Base-by-base conservation (phyloP, 352 stramenopile species). In the Thalassiosira hispida region DNA sequence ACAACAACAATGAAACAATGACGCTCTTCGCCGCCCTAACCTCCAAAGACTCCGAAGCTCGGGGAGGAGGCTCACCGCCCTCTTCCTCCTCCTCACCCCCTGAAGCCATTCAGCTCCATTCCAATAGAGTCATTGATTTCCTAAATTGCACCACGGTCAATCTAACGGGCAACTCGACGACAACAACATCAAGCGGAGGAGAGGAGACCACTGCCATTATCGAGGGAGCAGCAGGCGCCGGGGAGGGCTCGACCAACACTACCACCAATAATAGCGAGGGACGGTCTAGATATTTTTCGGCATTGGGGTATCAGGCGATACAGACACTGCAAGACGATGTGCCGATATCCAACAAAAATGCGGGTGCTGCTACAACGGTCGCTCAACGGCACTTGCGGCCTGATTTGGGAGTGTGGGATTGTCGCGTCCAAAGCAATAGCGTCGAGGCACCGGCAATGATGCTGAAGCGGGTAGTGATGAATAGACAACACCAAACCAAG, bases 321-420 rank as follows among this genome's bases (percentile, higher is more conserved):
- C 74, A 88, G 68, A 81, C 69, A 0, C 53, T 60, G 22, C 61
- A 64, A 12, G 55, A 73, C 0, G 73, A 71, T 18, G 65, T 22
- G 0, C 42, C 42, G 62, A 12, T 46, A 31, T 23, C 31, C n/a
- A 53, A 46, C 57, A 56, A 27, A 1, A 56, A 56, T 47, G 53
- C 53, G 31, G 12, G 27, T 12, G 9, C 22, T 3, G 1, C 27
- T 0, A 2, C 31, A 38, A 8, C 31, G 35, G 23, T 12, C 14
- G 31, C 27, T 35, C 33, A 55, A 53, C 47, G 63, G 20, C 60
- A 83, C 57, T 18, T 22, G n/a, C 47, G 62, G 22, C 84, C 84
- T 3, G 77, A 91, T 77, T 72, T 92, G 53, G 87, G 84, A 0
- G 68, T 92, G 16, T 92, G 86, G 86, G 87, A 90, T 65, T 89